These are phyloP conservation scores for Anastatica hierochuntica DNA, from an alignment of 345 rosid genomes.

Conservation along the genomic window DNA sequence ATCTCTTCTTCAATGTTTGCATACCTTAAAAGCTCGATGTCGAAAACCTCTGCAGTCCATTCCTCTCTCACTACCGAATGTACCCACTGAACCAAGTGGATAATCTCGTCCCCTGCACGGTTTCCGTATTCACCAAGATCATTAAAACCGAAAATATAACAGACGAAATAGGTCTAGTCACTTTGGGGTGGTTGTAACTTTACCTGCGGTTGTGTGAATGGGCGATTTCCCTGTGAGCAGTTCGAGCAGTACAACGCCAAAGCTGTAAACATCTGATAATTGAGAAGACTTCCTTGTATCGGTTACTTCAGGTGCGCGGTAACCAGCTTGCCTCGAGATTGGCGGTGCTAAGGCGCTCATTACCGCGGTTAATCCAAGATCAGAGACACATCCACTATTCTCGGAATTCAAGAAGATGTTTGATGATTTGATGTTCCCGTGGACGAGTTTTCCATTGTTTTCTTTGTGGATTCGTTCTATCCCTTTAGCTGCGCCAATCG, in stretches of 20 bases:
- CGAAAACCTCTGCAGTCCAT: constrained; percentile 98
- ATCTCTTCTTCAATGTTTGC: constrained; percentile 95
- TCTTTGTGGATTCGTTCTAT: constrained; percentile 60
- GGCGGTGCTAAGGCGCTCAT: constrained; percentile 70
- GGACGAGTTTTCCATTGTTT: constrained; percentile 64
- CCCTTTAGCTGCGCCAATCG: constrained; percentile 87
- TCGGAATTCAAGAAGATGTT: constrained; percentile 73
- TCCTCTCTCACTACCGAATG: constrained; percentile 96
- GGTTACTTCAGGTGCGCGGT: constrained; percentile 85
- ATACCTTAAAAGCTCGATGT: constrained; percentile 77
- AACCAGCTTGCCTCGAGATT: constrained; percentile 84
- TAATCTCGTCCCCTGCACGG: constrained; percentile 73
- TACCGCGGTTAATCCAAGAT: constrained; percentile 68
- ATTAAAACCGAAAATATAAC: constrained; percentile 2
- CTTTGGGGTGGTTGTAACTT: neutral
- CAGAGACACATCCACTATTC: constrained; percentile 66
- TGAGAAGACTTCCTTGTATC: constrained; percentile 91
- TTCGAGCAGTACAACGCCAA: constrained; percentile 89
- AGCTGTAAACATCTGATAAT: constrained; percentile 84
- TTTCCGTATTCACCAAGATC: constrained; percentile 30
- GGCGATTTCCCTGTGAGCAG: constrained; percentile 92
- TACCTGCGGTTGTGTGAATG: constrained; percentile 53
- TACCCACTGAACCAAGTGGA: constrained; percentile 96
- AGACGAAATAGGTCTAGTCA: neutral
- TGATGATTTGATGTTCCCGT: constrained; percentile 88